Conservation (phyloP, 306 rosid genomes). For the Vicia sativa region DNA sequence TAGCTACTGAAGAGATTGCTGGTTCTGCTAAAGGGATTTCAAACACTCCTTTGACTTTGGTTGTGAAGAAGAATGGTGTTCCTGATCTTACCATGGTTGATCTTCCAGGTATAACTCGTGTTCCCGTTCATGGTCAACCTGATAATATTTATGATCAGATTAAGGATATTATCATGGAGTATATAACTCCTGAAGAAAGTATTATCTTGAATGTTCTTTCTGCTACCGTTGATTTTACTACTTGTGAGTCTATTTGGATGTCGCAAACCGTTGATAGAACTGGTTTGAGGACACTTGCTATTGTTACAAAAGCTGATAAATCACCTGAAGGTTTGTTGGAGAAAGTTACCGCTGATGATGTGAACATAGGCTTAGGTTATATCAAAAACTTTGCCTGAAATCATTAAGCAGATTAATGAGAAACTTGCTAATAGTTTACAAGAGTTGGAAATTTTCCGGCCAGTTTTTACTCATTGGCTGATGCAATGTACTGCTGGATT, state of each 20-base stretch:
- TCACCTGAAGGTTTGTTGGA: constrained; percentile 62
- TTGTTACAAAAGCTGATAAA: constrained; percentile 59
- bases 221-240: constrained; percentile 1
- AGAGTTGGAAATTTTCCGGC: too few relatives aligned
- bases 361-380: constrained; percentile 55
- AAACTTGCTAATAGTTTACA: too few relatives aligned
- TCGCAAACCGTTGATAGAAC: constrained; percentile 46
- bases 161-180: neutral
- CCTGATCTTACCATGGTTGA: constrained; percentile 61
- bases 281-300: constrained; percentile 59
- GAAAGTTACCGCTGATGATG: constrained; percentile 61
- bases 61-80: constrained; percentile 57
- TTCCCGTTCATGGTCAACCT: constrained; percentile 60
- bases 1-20: constrained; percentile 54
- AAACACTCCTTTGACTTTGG: constrained; percentile 44
- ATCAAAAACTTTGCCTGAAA: too few relatives aligned
- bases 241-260: constrained; percentile 5
- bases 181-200: neutral
- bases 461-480: too few relatives aligned
- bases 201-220: constrained; percentile 5
- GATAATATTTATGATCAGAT: constrained; percentile 53
- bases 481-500: too few relatives aligned
- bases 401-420: too few relatives aligned
- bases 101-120: constrained; percentile 65
- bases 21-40: constrained; percentile 52